Conservation (phyloP, 192 early-diverging fungal species). For the Jimgerdemannia flammicorona region DNA sequence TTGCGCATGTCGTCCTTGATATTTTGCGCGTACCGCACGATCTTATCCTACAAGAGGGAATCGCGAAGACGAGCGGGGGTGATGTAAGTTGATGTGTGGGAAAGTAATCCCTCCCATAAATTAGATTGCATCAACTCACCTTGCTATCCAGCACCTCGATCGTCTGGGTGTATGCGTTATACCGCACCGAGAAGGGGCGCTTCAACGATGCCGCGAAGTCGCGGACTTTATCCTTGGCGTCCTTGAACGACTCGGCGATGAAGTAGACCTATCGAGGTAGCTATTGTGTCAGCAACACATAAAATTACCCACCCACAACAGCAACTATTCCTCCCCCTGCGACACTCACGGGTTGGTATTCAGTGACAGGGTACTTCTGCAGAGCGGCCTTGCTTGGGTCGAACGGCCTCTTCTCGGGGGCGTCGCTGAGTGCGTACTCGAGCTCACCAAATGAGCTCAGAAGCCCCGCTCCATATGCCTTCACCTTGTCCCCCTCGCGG, state of each 20-base stretch:
- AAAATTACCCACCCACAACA: neutral
- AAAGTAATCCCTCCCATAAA: neutral
- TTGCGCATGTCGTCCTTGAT: conserved; percentile 78
- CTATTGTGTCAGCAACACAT: no score
- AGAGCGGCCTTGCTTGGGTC: conserved; percentile 73
- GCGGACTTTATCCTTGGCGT: conserved; percentile 87
- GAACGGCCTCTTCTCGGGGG: conserved; percentile 78
- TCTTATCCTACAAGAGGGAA: conserved; percentile 61
- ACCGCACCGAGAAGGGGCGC: conserved; percentile 87
- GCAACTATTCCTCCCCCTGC: neutral
- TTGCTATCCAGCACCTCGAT: conserved; percentile 88
- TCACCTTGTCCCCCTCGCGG: conserved; percentile 62
- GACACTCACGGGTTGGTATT: conserved; percentile 77
- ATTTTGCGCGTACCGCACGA: conserved; percentile 71
- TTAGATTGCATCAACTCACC: conserved; percentile 13
- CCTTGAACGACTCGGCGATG: conserved; percentile 91
- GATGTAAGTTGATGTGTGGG: no score
- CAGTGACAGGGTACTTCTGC: conserved; percentile 83
- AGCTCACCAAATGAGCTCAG: conserved; percentile 95
- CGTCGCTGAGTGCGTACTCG: conserved; percentile 67
- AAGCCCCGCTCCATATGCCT: conserved; percentile 90
- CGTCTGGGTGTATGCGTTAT: conserved; percentile 88
- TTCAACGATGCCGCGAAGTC: conserved; percentile 74
- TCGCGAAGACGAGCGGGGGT: no score
- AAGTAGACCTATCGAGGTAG: conserved; percentile 74